Conservation (phyloP, 306 rosid genomes). For the Medicago ruthenica region DNA sequence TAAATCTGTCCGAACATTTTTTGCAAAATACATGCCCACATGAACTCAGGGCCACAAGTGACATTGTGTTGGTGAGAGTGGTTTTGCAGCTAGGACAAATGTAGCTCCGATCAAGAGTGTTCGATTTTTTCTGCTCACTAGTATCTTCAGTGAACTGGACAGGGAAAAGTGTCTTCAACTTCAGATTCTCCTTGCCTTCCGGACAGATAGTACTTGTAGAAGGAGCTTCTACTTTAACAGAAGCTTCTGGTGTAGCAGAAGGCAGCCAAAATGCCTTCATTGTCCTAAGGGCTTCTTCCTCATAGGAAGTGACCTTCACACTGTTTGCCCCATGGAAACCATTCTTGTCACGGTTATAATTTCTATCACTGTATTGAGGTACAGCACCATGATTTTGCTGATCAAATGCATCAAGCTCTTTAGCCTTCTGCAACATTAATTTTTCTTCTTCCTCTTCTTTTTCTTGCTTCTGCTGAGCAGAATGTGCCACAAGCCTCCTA, state of each 20-base stretch:
- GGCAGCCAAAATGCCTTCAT: constrained; percentile 99
- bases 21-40: constrained; percentile 96
- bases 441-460: constrained; percentile 86
- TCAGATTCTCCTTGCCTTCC: constrained; percentile 87
- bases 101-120: constrained; percentile 63
- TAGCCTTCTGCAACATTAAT: constrained; percentile 76
- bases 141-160: constrained; percentile 81
- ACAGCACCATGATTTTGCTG: constrained; percentile 97
- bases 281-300: constrained; percentile 97
- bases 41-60: constrained; percentile 88
- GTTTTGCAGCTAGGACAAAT: constrained; percentile 96
- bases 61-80: constrained; percentile 77
- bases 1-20: constrained; percentile 89
- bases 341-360: constrained; percentile 70
- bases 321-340: constrained; percentile 98
- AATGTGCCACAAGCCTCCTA: constrained; percentile 89
- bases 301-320: constrained; percentile 96
- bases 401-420: constrained; percentile 95
- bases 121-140: constrained; percentile 65
- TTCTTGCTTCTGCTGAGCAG: constrained; percentile 85
- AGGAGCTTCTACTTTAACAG: constrained; percentile 82
- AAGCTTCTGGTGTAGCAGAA: constrained; percentile 90
- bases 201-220: constrained; percentile 78
- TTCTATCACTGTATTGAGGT: constrained; percentile 84
- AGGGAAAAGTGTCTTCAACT: constrained; percentile 83